These are phyloP conservation scores for Hypoxylon fuscum DNA, from an alignment of 495 filamentous ascomycete genomes.

Conservation along the genomic window DNA sequence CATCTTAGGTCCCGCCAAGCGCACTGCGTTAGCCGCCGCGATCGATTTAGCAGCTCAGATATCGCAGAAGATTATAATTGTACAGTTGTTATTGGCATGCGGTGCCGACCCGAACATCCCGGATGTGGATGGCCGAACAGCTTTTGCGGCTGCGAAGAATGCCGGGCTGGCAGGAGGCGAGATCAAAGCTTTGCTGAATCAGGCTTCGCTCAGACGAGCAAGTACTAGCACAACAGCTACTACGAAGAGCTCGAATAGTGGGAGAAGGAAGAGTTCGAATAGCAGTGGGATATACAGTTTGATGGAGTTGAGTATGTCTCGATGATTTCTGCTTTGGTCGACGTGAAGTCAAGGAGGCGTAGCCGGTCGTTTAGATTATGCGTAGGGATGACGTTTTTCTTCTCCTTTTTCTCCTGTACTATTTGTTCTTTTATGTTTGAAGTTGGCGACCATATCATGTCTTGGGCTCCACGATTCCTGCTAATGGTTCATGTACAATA, in stretches of 20 bases:
- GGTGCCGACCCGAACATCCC: constrained; percentile 38
- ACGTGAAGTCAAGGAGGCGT: background rate
- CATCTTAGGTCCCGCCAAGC: constrained; percentile 17
- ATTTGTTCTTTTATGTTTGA: no score
- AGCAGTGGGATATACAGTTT: constrained; percentile 10
- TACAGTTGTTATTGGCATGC: constrained; percentile 35
- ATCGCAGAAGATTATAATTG: constrained; percentile 25
- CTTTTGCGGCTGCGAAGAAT: constrained; percentile 32
- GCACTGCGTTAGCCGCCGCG: constrained; percentile 35
- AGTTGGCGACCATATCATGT: no score
- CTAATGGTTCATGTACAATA: no score
- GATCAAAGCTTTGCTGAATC: constrained; percentile 35
- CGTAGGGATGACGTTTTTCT: no score
- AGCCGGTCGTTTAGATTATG: no score
- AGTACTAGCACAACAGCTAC: constrained; percentile 14
- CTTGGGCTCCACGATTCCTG: no score
- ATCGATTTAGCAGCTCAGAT: constrained; percentile 34
- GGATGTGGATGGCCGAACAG: constrained; percentile 32
- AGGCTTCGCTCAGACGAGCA: constrained; percentile 4
- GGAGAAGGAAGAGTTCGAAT: constrained; percentile 9
- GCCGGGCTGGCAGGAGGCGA: constrained; percentile 31
- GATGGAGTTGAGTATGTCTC: background rate
- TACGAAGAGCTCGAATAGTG: background rate
- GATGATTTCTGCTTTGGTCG: background rate
- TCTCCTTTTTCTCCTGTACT: no score